Percentiles rank a stretch among this genome's conserved stretches.
These are phyloP conservation scores for Hypomontagnella submonticulosa DNA, from an alignment of 495 filamentous ascomycete genomes.

Conservation along the genomic window DNA sequence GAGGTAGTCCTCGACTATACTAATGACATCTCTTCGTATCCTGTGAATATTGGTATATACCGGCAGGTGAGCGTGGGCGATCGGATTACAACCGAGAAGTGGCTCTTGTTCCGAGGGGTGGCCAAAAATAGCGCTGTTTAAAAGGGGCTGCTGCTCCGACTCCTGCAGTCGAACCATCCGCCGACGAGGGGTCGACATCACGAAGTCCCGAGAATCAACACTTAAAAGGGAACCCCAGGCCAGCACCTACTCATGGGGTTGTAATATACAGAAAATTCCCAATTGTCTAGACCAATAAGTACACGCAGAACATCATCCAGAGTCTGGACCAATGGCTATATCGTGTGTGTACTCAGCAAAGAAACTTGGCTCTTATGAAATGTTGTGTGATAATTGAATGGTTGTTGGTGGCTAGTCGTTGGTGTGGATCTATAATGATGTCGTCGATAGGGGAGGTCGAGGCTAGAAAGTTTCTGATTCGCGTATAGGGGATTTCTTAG, in stretches of 20 bases:
- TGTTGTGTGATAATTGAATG: slow-evolving; percentile 14
- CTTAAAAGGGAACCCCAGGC: not conserved
- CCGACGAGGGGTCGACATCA: slow-evolving; percentile 35
- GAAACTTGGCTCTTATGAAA: slow-evolving; percentile 6
- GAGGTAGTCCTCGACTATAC: slow-evolving; percentile 63
- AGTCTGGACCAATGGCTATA: slow-evolving; percentile 9
- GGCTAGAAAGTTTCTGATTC: slow-evolving; percentile 9
- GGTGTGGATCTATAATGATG: slow-evolving; percentile 7
- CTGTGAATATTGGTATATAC: slow-evolving; percentile 65
- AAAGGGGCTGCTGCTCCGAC: slow-evolving; percentile 46
- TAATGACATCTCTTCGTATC: slow-evolving; percentile 62
- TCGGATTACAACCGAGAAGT: slow-evolving; percentile 40
- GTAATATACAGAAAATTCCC: slow-evolving; percentile 9
- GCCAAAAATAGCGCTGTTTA: slow-evolving; percentile 35
- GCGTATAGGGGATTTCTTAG: slow-evolving; percentile 9
- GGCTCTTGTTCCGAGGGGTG: slow-evolving; percentile 36
- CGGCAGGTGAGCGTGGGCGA: slow-evolving; percentile 57
- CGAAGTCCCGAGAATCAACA: slow-evolving; percentile 1
- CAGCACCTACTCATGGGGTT: slow-evolving; percentile 11
- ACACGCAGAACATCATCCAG: not conserved
- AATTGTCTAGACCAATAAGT: slow-evolving; percentile 8
- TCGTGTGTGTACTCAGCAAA: not conserved
- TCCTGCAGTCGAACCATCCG: slow-evolving; percentile 32
- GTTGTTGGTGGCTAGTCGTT: slow-evolving; percentile 5
- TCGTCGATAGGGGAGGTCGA: slow-evolving; percentile 10